Evolutionary conservation across 2,329 filamentous ascomycete genomes (phyloP), one percentile per base, ranked within the genome.

Genomic region (Aureobasidium sp.): DNA sequence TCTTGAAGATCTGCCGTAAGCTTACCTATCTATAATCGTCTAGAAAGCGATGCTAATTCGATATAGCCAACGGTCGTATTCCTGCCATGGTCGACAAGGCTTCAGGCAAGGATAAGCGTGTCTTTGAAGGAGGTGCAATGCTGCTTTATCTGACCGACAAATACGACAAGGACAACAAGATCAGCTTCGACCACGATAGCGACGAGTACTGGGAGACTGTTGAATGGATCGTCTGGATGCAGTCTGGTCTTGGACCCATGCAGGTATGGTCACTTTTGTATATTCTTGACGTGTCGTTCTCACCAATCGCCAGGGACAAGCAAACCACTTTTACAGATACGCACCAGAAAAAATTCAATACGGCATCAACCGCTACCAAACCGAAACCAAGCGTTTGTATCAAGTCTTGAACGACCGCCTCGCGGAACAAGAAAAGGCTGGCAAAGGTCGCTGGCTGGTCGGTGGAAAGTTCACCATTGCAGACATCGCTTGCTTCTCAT

Each of bases 331-430:
- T 67, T 68, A 68, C 55, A 67, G 70, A 48, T 73, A 73, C 39
- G 71, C 72, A 2, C 65, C 65, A 1, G 64, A 61, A 11, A 70
- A 72, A 55, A 73, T 74, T 21, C 61, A 68, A 47, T 75, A 74
- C 55, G 72, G 64, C 2, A 74, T 74, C 55, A 65, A 72, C 21
- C 66, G 74, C n/a, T 77, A 74, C 56, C 66, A 70, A 34, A 71
- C 72, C 24, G 74, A 77, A 60, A 75, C 73, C 4, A 73, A 70
- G 56, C 69, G 74, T 3, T 64, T 77, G 3, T 76, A 72, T 58
- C 62, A 66, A 17, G 72, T 77, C 12, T 66, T 77, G 4, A 70
- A 77, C 25, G 66, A 66, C 24, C 67, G 71, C 0, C 62, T 77
- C 4, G 56, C 60, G 12, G 30, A 51, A 5, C 61, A 66, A 24